Evolutionary conservation across 768 basidiomycete genomes (phyloP).

Genomic region (Sporobolomyces roseus): DNA sequence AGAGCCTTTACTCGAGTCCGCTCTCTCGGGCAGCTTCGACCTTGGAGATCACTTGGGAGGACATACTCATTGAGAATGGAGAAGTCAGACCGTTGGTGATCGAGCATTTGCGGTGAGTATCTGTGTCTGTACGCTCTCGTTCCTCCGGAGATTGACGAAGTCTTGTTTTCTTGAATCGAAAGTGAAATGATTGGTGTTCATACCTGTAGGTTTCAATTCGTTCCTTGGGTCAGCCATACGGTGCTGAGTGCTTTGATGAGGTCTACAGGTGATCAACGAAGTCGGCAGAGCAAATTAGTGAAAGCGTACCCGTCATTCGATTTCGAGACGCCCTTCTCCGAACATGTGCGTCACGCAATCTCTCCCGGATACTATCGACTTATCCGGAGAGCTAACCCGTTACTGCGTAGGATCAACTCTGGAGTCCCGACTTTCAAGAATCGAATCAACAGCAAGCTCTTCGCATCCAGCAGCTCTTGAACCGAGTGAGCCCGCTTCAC

Average conservation of each 20-base stretch:
- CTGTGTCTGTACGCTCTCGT: neutral
- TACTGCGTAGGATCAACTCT: constrained; percentile 40
- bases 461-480: constrained; percentile 32
- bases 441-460: constrained; percentile 29
- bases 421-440: constrained; percentile 40
- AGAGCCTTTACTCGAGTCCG: constrained; percentile 44
- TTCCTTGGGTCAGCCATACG: neutral
- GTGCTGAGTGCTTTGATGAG: no score
- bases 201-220: constrained; percentile 26
- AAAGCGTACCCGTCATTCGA: constrained; percentile 38
- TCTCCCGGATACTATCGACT: no score
- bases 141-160: neutral
- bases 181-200: constrained; percentile 44
- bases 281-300: constrained; percentile 34
- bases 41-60: constrained; percentile 44
- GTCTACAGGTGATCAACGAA: constrained; percentile 43
- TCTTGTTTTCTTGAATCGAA: neutral
- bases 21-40: constrained; percentile 42
- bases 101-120: constrained; percentile 39
- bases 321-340: constrained; percentile 44
- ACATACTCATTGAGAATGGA: constrained; percentile 25
- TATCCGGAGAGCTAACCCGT: no score
- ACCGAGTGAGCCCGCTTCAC: neutral
- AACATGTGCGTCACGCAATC: constrained; percentile 8
- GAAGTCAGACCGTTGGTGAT: constrained; percentile 30